Conservation (phyloP, 345 rosid genomes). For the Ceriops tagal region DNA sequence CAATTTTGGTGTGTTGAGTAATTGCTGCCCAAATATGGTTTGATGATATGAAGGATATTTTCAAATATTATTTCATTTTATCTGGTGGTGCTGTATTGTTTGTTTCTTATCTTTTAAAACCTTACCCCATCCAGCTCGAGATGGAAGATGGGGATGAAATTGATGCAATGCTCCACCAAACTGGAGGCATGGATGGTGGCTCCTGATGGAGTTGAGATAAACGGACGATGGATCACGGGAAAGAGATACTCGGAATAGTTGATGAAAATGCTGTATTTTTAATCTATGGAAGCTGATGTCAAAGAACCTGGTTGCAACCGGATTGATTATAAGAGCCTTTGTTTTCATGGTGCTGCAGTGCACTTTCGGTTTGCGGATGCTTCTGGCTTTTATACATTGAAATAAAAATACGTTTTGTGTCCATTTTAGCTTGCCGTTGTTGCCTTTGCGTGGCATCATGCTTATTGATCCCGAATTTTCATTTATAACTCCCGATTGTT, state of each 20-base stretch:
- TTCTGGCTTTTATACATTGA: no score
- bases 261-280: background rate
- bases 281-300: background rate
- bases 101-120: background rate
- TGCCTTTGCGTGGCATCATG: no score
- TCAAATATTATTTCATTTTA: background rate
- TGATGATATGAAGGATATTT: no score
- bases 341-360: no score
- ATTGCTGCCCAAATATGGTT: no score
- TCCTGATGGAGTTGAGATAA: background rate
- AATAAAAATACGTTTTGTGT: no score
- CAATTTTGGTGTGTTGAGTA: no score
- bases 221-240: background rate
- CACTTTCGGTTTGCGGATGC: no score
- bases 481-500: no score
- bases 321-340: background rate
- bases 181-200: conserved; percentile 37
- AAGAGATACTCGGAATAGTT: background rate
- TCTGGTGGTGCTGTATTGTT: background rate
- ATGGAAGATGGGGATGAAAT: conserved; percentile 94
- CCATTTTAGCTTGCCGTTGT: no score
- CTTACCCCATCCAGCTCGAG: conserved; percentile 45
- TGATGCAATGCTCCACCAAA: conserved; percentile 83
- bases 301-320: background rate
- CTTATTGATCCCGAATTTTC: no score